phyloP scores from a whole-genome alignment of 1,139 yeast species.

The Suhomyces taliae region DNA sequence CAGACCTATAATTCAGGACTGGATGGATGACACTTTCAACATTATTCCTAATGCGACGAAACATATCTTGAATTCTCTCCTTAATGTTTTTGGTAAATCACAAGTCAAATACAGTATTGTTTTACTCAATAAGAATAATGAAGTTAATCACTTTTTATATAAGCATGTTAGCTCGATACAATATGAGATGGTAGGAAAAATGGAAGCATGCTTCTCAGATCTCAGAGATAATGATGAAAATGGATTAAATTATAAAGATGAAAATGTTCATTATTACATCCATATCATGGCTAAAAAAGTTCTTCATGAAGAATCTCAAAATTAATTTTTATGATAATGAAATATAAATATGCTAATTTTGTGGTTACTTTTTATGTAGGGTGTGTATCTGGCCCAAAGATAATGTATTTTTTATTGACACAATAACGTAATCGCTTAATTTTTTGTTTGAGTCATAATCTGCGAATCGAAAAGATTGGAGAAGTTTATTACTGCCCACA shows the following conservation, averaged over 20 bases:
- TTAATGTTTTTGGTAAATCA: slow-evolving; percentile 33
- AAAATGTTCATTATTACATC: slow-evolving; percentile 31
- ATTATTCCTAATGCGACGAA: slow-evolving; percentile 30
- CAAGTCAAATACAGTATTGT: slow-evolving; percentile 35
- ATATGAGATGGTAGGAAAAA: slow-evolving; percentile 36
- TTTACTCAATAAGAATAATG: slow-evolving; percentile 32
- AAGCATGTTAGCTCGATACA: slow-evolving; percentile 32
- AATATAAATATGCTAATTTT: too few relatives aligned
- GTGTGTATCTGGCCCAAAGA: too few relatives aligned
- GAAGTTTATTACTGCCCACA: neutral
- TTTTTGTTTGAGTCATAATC: slow-evolving; percentile 1
- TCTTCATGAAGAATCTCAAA: too few relatives aligned
- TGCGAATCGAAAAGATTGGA: too few relatives aligned
- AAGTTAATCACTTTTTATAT: slow-evolving; percentile 33
- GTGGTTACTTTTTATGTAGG: too few relatives aligned
- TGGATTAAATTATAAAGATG: slow-evolving; percentile 13
- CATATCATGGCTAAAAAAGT: slow-evolving; percentile 30
- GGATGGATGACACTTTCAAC: slow-evolving; percentile 17
- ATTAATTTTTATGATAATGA: too few relatives aligned
- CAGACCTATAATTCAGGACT: slow-evolving; percentile 1
- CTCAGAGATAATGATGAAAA: slow-evolving; percentile 19
- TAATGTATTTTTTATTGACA: neutral
- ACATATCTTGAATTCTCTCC: slow-evolving; percentile 24
- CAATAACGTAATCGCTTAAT: slow-evolving; percentile 2
- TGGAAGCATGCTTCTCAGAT: slow-evolving; percentile 30